These are phyloP conservation scores for Trametes polyzona DNA, from an alignment of 1,284 basidiomycete species.

Conservation along the genomic window DNA sequence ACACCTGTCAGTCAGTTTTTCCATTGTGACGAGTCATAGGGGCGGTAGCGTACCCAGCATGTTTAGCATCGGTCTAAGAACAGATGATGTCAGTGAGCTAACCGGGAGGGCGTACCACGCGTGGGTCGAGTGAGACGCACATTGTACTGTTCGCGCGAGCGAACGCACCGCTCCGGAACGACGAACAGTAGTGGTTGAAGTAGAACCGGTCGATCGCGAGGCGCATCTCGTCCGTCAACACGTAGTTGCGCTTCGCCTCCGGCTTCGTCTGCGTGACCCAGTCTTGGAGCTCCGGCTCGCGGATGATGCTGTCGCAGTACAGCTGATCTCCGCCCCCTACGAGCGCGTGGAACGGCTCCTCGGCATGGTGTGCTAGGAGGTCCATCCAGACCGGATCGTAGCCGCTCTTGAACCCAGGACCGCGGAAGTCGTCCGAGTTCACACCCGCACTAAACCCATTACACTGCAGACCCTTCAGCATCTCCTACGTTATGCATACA, in stretches of 20 bases:
- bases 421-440: slow-evolving; percentile 78
- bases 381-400: slow-evolving; percentile 96
- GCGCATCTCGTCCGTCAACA: slow-evolving; percentile 75
- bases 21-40: neutral
- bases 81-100: slow-evolving; percentile 50
- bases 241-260: slow-evolving; percentile 64
- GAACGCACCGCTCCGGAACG: slow-evolving; percentile 90
- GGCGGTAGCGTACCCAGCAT: slow-evolving; percentile 42
- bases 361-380: slow-evolving; percentile 79
- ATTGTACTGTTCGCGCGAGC: slow-evolving; percentile 92
- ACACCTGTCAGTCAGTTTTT: slow-evolving; percentile 11
- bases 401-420: slow-evolving; percentile 74
- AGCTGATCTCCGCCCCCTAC: slow-evolving; percentile 88
- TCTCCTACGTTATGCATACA: neutral
- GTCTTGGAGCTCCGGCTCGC: slow-evolving; percentile 78
- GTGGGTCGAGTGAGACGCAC: slow-evolving; percentile 48
- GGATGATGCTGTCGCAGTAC: slow-evolving; percentile 74
- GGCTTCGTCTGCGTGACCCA: slow-evolving; percentile 79
- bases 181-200: slow-evolving; percentile 90
- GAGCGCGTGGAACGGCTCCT: slow-evolving; percentile 83
- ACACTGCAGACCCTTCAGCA: slow-evolving; percentile 49
- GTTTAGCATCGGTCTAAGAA: slow-evolving; percentile 42
- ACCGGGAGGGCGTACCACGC: slow-evolving; percentile 26
- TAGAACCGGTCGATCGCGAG: slow-evolving; percentile 86
- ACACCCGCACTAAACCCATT: slow-evolving; percentile 84